These are phyloP conservation scores for Castanea crenata DNA, from an alignment of 306 rosid species.

Conservation along the genomic window DNA sequence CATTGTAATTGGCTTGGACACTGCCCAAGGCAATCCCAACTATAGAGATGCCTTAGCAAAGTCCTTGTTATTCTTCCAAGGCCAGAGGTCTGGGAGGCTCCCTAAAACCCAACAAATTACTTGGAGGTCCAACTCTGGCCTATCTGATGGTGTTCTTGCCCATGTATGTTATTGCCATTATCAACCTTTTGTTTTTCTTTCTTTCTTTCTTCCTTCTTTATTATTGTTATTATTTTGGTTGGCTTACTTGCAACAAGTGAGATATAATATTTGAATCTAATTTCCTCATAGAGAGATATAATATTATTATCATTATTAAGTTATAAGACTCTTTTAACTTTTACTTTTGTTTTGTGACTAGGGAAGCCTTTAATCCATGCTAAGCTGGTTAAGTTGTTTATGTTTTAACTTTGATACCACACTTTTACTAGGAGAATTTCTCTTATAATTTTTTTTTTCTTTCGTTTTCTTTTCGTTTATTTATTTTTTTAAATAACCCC, in stretches of 20 bases:
- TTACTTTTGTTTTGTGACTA: no score
- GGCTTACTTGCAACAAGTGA: not conserved
- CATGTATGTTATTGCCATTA: slow-evolving; percentile 34
- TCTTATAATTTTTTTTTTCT: no score
- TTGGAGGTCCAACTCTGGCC: slow-evolving; percentile 79
- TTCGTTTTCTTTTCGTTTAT: no score
- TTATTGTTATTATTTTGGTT: not conserved
- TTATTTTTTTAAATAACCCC: no score
- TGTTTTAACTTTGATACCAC: no score
- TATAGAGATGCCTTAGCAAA: slow-evolving; percentile 82
- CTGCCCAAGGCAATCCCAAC: slow-evolving; percentile 47
- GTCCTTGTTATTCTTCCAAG: slow-evolving; percentile 80
- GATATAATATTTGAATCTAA: no score
- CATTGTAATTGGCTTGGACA: slow-evolving; percentile 1
- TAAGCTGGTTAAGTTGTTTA: no score
- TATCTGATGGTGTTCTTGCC: slow-evolving; percentile 66
- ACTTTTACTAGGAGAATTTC: no score
- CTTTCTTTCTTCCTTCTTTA: not conserved
- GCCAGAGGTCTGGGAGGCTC: slow-evolving; percentile 84
- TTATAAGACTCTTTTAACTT: no score
- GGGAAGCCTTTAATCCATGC: no score
- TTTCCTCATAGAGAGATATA: no score
- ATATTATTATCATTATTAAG: no score
- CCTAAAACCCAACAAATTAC: slow-evolving; percentile 49
- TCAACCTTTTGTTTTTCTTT: not conserved